Base-by-base conservation (phyloP, 2,329 filamentous ascomycete genomes). In the Neocucurbitaria cava region DNA sequence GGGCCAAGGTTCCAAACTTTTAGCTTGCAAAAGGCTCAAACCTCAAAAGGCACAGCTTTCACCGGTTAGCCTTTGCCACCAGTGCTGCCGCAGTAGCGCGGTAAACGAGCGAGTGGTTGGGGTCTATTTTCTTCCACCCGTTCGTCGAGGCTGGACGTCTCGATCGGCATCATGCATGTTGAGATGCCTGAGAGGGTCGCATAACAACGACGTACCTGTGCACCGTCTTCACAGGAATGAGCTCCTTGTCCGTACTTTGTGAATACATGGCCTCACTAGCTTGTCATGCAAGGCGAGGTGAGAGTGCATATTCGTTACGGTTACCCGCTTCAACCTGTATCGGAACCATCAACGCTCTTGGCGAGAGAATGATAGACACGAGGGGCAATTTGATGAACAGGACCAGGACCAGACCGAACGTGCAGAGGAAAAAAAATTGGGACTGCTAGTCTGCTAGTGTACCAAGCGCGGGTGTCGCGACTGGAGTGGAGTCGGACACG, bases 61-160 rank as follows among this genome's bases (percentile, higher is more conserved):
- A 73, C 69, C 71, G 72, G 73, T 70, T 70, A 65, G 66, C 57
- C 57, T 61, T 75, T 65, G 72, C 72, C 72, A 75, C 72, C 61
- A 53, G 36, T 61, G 55, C 62, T 74, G 71, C 71, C 71, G 70
- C 59, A 64, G 65, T 74, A 75, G 72, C 69, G 71, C 64, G 49
- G 44, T 58, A 51, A 65, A 68, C 61, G 59, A 65, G 66, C 64
- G 70, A 68, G 61, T 62, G 64, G 70, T 71, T 62, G 64, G 62
- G 62, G 65, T 55, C 59, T 67, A 63, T 68, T 66, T 56, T 56
- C 65, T 66, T 54, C 57, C 61, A 62, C 54, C 62, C 61, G 69
- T 65, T 69, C 59, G 64, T 71, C 66, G 68, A 74, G 65, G 70
- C 69, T 68, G 64, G 64, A 62, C 62, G 60, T 69, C 65, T 65